Percentiles rank a stretch among this genome's conserved stretches.
These are phyloP conservation scores for Bathelium albidoporum DNA, from an alignment of 495 filamentous ascomycete genomes.

Conservation along the genomic window DNA sequence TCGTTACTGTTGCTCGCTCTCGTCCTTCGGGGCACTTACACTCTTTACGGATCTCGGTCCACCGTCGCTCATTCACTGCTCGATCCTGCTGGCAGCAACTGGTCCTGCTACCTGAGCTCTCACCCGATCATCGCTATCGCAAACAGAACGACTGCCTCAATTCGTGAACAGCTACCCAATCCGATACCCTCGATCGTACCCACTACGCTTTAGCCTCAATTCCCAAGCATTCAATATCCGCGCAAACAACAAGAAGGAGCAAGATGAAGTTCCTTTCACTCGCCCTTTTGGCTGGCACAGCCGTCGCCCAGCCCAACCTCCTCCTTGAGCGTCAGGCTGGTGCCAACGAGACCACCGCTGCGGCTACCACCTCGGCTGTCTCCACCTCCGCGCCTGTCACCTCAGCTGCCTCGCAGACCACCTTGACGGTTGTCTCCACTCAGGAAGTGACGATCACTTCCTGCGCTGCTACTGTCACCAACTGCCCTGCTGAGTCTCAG, in stretches of 20 bases:
- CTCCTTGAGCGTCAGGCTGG: background rate
- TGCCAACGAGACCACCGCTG: slow-evolving; percentile 8
- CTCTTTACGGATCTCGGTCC: slow-evolving; percentile 3
- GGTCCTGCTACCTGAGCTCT: background rate
- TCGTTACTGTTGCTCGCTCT: slow-evolving; percentile 4
- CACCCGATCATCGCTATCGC: background rate
- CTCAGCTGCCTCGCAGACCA: slow-evolving; percentile 17
- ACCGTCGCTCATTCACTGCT: background rate
- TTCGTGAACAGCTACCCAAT: background rate
- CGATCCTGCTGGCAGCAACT: slow-evolving; percentile 5
- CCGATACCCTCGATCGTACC: background rate
- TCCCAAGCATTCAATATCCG: background rate
- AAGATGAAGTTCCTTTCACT: background rate
- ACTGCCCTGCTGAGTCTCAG: slow-evolving; percentile 27
- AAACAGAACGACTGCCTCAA: background rate
- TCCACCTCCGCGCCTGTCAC: too few relatives aligned
- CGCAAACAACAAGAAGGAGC: background rate
- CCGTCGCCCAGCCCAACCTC: slow-evolving; percentile 1
- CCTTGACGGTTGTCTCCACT: slow-evolving; percentile 31
- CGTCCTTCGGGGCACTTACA: slow-evolving; percentile 3
- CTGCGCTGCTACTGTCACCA: slow-evolving; percentile 17
- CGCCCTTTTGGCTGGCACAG: background rate
- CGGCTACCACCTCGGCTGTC: slow-evolving; percentile 20
- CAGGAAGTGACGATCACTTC: slow-evolving; percentile 24
- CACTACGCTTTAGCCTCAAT: background rate